Evolutionary conservation across 2,329 filamentous ascomycete species (phyloP), one percentile per base, ranked within the genome.

Genomic region (Xylariomycetidae sp.): DNA sequence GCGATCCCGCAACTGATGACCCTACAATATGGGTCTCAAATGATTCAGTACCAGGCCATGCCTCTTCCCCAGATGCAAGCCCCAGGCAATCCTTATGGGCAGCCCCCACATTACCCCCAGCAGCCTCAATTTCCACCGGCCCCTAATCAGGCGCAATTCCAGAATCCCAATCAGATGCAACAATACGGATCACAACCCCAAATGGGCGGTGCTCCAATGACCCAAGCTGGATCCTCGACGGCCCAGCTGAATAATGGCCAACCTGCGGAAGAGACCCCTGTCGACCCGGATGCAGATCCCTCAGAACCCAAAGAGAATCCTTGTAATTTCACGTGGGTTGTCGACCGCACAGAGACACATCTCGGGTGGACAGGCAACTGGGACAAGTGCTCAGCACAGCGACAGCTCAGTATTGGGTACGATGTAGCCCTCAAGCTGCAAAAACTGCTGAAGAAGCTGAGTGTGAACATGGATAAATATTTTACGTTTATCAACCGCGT

Each of bases 281-380:
- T 31, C 19, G 12, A 41, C 15, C 17, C 16, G 10, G 26, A 26
- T 14, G 19, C 38, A 3, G 33, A 22, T n/a, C 26, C 31, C 9
- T 12, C 33, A 7, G 36, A 41, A 25, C 31, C 31, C 4, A 33
- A 27, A 16, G 44, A 49, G 20, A 11, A 10, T n/a, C 15, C 37
- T 11, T 35, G 36, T 17, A 38, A 48, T 27, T 44, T 36, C 18
- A 43, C 35, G 6, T 46, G 37, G 36, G 33, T 41, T 9, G 16
- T 48, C 8, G 41, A 46, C 25, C 31, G 33, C 17, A 36, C 41
- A 7, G 42, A 46, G 26, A 35, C 33, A 6, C 36, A 46, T n/a
- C 33, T 49, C 7, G 42, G 42, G 3, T 44, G 41, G 34, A 49
- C 34, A 5, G 46, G 39, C 16, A 36, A 40, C n/a, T 41, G 33